Base-by-base conservation (phyloP, 129 eudicot species). In the Silybum marianum region DNA sequence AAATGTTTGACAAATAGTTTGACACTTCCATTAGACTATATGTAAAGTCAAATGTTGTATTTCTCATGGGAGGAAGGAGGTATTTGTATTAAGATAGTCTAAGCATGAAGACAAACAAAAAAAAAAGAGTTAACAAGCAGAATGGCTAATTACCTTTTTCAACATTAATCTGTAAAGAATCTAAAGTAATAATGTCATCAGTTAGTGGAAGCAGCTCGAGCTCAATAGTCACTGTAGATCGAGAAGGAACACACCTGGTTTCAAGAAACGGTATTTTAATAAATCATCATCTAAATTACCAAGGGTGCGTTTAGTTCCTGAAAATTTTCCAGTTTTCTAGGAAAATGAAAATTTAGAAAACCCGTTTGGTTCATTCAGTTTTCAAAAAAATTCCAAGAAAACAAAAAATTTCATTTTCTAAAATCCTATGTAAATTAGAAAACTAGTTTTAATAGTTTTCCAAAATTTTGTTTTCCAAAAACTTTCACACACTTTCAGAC, bases 171-270 rank as follows among this genome's bases (percentile, higher is more conserved):
- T 88, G 95, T 74, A 94, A 93, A 75, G 98, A 92, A 83, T 94
- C 98, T 68, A 92, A 88, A 18, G 96, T 92, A 83, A 94, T 90
- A 28, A 92, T 87, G 76, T 93, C 98, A 79, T 94, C 97, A 22
- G 92, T 94, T 85, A 90, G 68, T 23, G 98, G 98, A 76, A 94
- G 92, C 32, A 94, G 85, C 90, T 94, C 96, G 74, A 94, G 98
- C 89, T 92, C 90, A 73, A 90, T 85, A 9, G 89, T 92, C 21
- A 91, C 89, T 3, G 86, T 92, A 76, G 97, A 94, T 40, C 86
- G 92, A 19, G 97, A 78, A 67, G 97, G 98, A 78, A 94, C 93
- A 69, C 91, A 87, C 84, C 98, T 94, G 84, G 58, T 19, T 72
- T 67, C 72, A 58, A 77, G 0, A 77, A 71, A 46, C 69, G 5